A percentile compares a stretch with the other conserved stretches of the same genome.
These are phyloP conservation scores for Apiospora rasikravindrae DNA, from an alignment of 2,329 filamentous ascomycete genomes.

Conservation along the genomic window DNA sequence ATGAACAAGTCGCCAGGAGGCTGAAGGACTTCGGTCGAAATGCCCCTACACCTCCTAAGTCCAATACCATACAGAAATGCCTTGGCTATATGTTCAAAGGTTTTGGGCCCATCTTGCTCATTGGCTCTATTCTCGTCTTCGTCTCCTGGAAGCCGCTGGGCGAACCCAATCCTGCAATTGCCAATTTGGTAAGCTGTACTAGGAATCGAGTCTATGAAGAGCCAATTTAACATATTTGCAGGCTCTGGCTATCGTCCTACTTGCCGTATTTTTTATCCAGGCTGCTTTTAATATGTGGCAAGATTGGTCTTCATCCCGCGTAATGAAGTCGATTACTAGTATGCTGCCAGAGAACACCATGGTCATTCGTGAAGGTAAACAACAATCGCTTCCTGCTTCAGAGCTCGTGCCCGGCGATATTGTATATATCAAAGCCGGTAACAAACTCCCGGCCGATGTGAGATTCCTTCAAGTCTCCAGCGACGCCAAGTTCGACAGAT, in stretches of 20 bases:
- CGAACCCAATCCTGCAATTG: constrained; percentile 44
- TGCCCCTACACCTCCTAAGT: constrained; percentile 46
- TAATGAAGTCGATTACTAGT: constrained; percentile 53
- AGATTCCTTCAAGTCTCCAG: constrained; percentile 48
- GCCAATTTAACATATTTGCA: constrained; percentile 65
- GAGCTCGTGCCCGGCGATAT: constrained; percentile 54
- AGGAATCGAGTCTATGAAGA: constrained; percentile 70
- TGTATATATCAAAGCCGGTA: constrained; percentile 50
- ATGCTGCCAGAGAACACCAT: constrained; percentile 50
- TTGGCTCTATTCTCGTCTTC: constrained; percentile 54
- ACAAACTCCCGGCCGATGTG: constrained; percentile 55
- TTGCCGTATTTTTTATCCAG: constrained; percentile 54
- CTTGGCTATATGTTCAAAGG: constrained; percentile 51
- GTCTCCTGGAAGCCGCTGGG: constrained; percentile 54
- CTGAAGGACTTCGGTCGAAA: constrained; percentile 49
- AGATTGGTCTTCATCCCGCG: constrained; percentile 52
- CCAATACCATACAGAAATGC: constrained; percentile 49
- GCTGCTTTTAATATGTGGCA: constrained; percentile 53
- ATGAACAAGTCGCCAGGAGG: constrained; percentile 36
- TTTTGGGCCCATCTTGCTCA: constrained; percentile 53
- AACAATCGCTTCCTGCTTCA: constrained; percentile 44
- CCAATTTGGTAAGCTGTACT: constrained; percentile 59
- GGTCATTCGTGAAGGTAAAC: constrained; percentile 50
- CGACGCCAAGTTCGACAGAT: constrained; percentile 48
- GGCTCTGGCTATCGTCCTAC: constrained; percentile 50